phyloP scores from a whole-genome alignment of 169 alveolate species.

The Ichthyophthirius multifiliis region DNA sequence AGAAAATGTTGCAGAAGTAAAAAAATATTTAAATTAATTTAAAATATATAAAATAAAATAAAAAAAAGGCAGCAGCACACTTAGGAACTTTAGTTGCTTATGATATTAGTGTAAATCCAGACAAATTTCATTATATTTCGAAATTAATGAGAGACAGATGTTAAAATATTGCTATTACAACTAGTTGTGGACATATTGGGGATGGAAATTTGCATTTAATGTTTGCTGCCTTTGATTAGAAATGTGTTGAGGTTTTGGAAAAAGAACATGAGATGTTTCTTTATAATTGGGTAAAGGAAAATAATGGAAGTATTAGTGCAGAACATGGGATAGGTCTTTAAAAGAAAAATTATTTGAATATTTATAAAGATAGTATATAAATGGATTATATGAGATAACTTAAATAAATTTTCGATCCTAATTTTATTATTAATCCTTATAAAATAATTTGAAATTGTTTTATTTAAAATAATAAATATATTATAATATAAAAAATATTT shows the following conservation, averaged over 20 bases:
- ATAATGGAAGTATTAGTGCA: conserved; percentile 75
- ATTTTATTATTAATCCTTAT: conserved; percentile 79
- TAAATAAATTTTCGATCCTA: conserved; percentile 80
- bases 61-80: conserved; percentile 32
- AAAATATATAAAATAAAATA: background rate
- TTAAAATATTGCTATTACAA: background rate
- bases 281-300: conserved; percentile 39
- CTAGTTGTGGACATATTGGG: conserved; percentile 84
- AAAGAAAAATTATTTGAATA: conserved; percentile 45
- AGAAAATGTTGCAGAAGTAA: conserved; percentile 62
- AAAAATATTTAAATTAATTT: background rate
- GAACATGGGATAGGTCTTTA: conserved; percentile 82
- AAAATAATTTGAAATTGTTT: conserved; percentile 42
- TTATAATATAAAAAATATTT: no score
- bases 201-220: conserved; percentile 85
- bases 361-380: conserved; percentile 31
- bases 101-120: conserved; percentile 18
- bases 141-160: background rate
- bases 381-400: conserved; percentile 51
- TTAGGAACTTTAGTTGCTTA: conserved; percentile 49
- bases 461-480: no score
- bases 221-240: conserved; percentile 29
- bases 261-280: conserved; percentile 57
- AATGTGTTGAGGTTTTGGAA: conserved; percentile 11
- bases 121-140: background rate